Conservation (phyloP, 345 rosid species). For the Populus alba region DNA sequence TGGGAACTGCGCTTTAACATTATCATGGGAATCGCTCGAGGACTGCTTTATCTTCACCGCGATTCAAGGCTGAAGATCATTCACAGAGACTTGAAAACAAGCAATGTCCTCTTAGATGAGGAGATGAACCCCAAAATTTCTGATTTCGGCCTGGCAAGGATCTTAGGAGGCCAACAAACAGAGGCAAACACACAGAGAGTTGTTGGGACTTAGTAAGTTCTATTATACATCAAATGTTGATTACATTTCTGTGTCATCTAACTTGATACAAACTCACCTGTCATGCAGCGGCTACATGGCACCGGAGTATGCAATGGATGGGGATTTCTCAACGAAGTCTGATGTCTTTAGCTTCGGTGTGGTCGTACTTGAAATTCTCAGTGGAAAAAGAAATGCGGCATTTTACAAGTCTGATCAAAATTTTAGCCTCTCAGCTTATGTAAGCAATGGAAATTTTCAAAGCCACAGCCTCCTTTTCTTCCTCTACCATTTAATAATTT, state of each 20-base stretch:
- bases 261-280: neutral
- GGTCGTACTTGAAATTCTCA: conserved; percentile 30
- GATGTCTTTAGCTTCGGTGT: conserved; percentile 38
- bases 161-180: conserved; percentile 21
- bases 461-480: neutral
- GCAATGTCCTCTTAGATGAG: conserved; percentile 16
- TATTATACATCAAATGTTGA: neutral
- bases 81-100: conserved; percentile 29
- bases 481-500: neutral
- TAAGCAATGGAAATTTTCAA: neutral
- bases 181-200: conserved; percentile 22
- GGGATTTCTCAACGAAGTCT: conserved; percentile 28
- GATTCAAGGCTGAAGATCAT: conserved; percentile 27
- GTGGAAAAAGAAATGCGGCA: conserved; percentile 26
- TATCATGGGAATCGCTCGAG: conserved; percentile 20
- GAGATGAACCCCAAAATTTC: conserved; percentile 28
- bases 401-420: conserved; percentile 5
- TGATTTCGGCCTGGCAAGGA: conserved; percentile 30
- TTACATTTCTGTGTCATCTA: neutral
- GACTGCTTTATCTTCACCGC: conserved; percentile 29
- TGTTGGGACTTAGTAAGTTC: conserved; percentile 23
- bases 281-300: conserved; percentile 33
- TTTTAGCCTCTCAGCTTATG: conserved; percentile 21
- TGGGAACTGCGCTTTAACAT: conserved; percentile 25
- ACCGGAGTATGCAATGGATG: conserved; percentile 27